Evolutionary conservation across 768 basidiomycete species (phyloP).

Genomic region (Lenzites betulinus): DNA sequence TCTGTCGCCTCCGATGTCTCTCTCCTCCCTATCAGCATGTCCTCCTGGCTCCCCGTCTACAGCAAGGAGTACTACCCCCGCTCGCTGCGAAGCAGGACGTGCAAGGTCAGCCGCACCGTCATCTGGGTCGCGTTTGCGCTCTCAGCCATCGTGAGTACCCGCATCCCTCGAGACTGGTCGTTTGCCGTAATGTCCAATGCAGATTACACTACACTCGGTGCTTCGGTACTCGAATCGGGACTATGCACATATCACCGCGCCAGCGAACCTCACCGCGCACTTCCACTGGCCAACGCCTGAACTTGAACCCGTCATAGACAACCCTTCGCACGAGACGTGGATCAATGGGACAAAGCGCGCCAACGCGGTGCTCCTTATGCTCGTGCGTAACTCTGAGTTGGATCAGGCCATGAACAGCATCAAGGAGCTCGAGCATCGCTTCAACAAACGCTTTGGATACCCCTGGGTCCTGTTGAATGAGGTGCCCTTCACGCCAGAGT

Average conservation of each 20-base stretch:
- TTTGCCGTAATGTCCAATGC: not conserved
- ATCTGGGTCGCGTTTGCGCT: not conserved
- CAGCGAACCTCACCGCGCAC: constrained; percentile 1
- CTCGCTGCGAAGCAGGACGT: not conserved
- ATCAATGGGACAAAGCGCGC: constrained; percentile 24
- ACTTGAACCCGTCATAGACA: not conserved
- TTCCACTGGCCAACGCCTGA: not conserved
- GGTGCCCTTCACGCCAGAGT: constrained; percentile 71
- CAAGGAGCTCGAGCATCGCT: constrained; percentile 80
- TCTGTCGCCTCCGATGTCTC: not conserved
- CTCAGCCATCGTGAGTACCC: not conserved
- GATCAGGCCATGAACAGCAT: constrained; percentile 61
- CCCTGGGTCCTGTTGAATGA: constrained; percentile 93
- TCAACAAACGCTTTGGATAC: constrained; percentile 81
- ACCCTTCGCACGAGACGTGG: not conserved
- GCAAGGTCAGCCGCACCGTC: constrained; percentile 9
- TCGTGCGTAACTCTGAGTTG: constrained; percentile 69
- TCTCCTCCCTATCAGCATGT: constrained; percentile 5
- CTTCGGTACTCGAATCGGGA: not conserved
- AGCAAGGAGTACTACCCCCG: constrained; percentile 3
- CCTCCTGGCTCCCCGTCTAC: constrained; percentile 12
- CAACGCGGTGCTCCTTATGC: constrained; percentile 41
- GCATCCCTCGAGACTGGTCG: not conserved
- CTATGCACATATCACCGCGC: constrained; percentile 3
- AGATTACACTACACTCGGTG: constrained; percentile 4